Evolutionary conservation across 1,284 basidiomycete genomes (phyloP), one percentile per base, ranked within the genome.

Genomic region (Pseudozyma sp.): DNA sequence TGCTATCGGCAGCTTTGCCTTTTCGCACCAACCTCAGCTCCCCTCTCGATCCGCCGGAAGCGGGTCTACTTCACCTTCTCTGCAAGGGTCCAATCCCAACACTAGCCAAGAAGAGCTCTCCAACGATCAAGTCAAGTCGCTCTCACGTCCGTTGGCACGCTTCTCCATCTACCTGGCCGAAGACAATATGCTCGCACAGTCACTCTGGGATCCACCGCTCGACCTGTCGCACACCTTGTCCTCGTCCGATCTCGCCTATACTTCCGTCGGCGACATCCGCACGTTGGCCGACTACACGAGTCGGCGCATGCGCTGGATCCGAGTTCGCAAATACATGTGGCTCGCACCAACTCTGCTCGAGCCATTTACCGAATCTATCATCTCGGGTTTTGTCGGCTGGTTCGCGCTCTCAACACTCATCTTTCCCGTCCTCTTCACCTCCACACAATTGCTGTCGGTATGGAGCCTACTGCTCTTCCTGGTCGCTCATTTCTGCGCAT

Each of bases 131-230:
- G 62, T 56, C 49, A 71, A 64, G 47, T 37, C 49, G 6, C 57
- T 59, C 10, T 65, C 81, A 13, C 75, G 82, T 14, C 65, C 81
- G 3, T 58, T 84, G 2, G 81, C 82, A 8, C 75, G 82, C 9
- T 84, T 81, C 61, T 76, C 73, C n/a, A 82, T 83, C 60, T 84
- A 80, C 54, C 72, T 84, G 0, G 82, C 82, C 17, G 82, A 84
- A 40, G 82, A 84, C 68, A 84, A 84, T 53, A 84, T 84, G 82
- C 75, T 84, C 5, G 82, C 81, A 0, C 59, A 78, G 31, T 78
- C 81, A 45, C 63, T 84, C 5, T 83, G 79, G 80, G 59, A 72
- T 42, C 51, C 72, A 6, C 80, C 81, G 2, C 62, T 81, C 33
- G 44, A 54, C 11, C 77, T 83, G 6, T 69, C 71, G 30, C 82